Evolutionary conservation across 2,329 filamentous ascomycete species (phyloP), one percentile per base, ranked within the genome.

Genomic region (Pestalotiopsis sp.): DNA sequence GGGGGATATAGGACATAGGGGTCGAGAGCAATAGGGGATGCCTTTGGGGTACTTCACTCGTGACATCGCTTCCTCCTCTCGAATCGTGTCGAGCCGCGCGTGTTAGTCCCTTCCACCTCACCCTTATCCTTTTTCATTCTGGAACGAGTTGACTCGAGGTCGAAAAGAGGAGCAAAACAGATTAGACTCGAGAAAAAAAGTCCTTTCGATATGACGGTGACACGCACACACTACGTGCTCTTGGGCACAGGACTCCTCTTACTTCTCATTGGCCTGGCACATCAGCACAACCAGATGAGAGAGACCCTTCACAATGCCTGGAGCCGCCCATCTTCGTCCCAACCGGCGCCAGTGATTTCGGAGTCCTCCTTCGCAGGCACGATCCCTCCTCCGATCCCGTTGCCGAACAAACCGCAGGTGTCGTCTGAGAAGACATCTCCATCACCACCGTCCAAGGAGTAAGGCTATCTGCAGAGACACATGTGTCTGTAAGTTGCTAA

Each of bases 281-380:
- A 68, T 48, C 66, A 68, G 13, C 66, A 68, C 52, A 39, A 65
- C 22, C 62, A 62, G 20, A 63, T 68, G 22, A 68, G 63, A 24
- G 62, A 68, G 17, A 68, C 62, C 5, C 22, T 62, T 14, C 40
- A 48, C n/a, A 39, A 65, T 17, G 56, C 66, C 52, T 68, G 66
- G 66, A 35, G 17, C 7, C 26, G 22, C 14, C 56, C 22, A 14
- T 58, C 56, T 10, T 35, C 56, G 3, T 26, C 22, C 14, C 20
- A 14, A 24, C 1, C 56, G 22, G 44, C 20, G 17, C 44, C 44
- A 7, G 44, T n/a, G 9, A 52, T 52, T 7, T 52, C 44, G 20
- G 44, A 52, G 44, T n/a, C 44, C 44, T 59, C 56, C 22, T 59
- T 35, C 9, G 20, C 56, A n/a, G 24, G 14, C 24, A 59, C 22